phyloP scores from a whole-genome alignment of 805 yeast genomes.

The Vanderwaltozyma yarrowii region DNA sequence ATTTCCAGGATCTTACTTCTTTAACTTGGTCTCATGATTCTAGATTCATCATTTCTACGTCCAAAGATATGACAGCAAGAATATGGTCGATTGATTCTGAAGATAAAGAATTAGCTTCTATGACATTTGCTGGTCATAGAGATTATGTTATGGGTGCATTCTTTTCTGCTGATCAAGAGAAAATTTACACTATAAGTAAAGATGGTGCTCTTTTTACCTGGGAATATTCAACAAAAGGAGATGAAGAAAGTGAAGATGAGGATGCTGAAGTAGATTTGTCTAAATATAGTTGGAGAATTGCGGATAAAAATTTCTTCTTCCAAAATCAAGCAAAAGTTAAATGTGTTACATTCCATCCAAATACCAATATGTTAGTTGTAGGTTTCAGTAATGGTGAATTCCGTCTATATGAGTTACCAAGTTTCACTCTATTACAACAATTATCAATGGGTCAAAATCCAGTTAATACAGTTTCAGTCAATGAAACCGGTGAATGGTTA shows the following conservation, averaged over 20 bases:
- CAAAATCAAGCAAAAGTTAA: constrained; percentile 54
- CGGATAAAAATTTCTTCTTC: constrained; percentile 62
- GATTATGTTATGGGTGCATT: constrained; percentile 83
- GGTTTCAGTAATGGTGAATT: constrained; percentile 90
- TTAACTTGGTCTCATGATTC: constrained; percentile 88
- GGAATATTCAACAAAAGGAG: constrained; percentile 63
- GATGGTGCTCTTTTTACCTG: constrained; percentile 93
- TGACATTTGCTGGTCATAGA: constrained; percentile 85
- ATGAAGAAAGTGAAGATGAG: constrained; percentile 35
- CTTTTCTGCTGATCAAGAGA: constrained; percentile 79
- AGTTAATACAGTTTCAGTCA: constrained; percentile 71
- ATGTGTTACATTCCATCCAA: constrained; percentile 77
- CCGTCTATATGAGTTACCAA: constrained; percentile 79
- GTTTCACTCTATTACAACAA: constrained; percentile 70
- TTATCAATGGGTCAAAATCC: constrained; percentile 87
- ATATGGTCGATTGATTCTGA: constrained; percentile 66
- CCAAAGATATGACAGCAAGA: constrained; percentile 84
- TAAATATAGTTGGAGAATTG: constrained; percentile 69
- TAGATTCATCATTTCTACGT: constrained; percentile 73
- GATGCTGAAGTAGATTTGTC: constrained; percentile 32
- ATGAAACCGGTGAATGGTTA: constrained; percentile 88
- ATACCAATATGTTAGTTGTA: constrained; percentile 62
- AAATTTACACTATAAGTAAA: constrained; percentile 80
- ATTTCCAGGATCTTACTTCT: constrained; percentile 68
- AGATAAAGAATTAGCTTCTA: constrained; percentile 60